These are phyloP conservation scores for Cinnamomum micranthum DNA, from an alignment of 164 flowering plant genomes.

Conservation along the genomic window DNA sequence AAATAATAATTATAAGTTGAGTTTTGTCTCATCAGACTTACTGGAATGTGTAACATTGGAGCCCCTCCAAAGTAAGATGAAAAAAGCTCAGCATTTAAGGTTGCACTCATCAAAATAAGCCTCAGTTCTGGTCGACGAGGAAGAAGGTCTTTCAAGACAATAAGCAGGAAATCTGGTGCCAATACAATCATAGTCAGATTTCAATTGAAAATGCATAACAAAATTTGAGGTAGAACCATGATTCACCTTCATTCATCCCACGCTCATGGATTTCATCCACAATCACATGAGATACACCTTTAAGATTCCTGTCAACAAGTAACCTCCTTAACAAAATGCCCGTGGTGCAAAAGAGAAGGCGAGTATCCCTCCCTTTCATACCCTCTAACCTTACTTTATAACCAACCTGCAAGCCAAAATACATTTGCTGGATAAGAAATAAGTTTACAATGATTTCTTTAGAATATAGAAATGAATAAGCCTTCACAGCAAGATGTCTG, in stretches of 20 bases:
- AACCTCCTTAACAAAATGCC: slow-evolving; percentile 88
- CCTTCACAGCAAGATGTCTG: slow-evolving; percentile 20
- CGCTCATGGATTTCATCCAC: slow-evolving; percentile 99
- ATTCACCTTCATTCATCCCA: slow-evolving; percentile 97
- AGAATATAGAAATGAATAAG: slow-evolving; percentile 19
- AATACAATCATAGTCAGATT: slow-evolving; percentile 19
- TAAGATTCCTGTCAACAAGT: slow-evolving; percentile 79
- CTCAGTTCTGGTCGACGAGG: slow-evolving; percentile 86
- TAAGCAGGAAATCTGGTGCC: slow-evolving; percentile 79
- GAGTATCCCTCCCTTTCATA: slow-evolving; percentile 90
- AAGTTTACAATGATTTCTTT: not conserved
- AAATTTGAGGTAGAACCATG: not conserved
- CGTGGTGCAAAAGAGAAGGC: slow-evolving; percentile 93
- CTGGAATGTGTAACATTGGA: slow-evolving; percentile 85
- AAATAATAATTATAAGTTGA: too few species aligned
- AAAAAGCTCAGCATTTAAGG: slow-evolving; percentile 86
- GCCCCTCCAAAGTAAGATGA: slow-evolving; percentile 88
- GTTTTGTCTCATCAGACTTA: slow-evolving; percentile 33
- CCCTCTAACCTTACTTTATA: slow-evolving; percentile 97
- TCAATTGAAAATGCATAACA: slow-evolving; percentile 3
- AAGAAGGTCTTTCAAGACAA: slow-evolving; percentile 88
- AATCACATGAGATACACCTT: slow-evolving; percentile 86
- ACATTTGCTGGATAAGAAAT: not conserved
- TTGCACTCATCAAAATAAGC: slow-evolving; percentile 93
- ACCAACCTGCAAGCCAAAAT: slow-evolving; percentile 61